Percentiles rank a stretch among this genome's conserved stretches.
These are phyloP conservation scores for Yueomyces sp. DNA, from an alignment of 1,139 yeast species.

Conservation along the genomic window DNA sequence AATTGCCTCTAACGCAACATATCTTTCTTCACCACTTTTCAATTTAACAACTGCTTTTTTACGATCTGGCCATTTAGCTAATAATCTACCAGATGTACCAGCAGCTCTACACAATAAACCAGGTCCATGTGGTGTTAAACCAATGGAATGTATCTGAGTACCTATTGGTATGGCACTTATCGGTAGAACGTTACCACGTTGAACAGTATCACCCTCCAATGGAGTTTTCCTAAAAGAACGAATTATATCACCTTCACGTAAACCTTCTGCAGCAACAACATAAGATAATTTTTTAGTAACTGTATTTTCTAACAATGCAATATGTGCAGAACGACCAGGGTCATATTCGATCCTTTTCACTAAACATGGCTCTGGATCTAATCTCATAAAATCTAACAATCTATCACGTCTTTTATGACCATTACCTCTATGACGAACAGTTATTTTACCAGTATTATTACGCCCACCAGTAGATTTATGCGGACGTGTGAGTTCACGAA, in stretches of 20 bases:
- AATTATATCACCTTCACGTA: conserved; percentile 83
- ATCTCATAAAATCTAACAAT: conserved; percentile 64
- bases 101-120: conserved; percentile 90
- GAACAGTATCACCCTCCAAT: conserved; percentile 40
- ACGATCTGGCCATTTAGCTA: conserved; percentile 64
- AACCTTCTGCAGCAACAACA: conserved; percentile 83
- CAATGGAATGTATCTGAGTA: conserved; percentile 77
- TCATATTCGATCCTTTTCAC: conserved; percentile 90
- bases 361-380: conserved; percentile 55
- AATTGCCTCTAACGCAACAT: conserved; percentile 71
- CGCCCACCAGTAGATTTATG: conserved; percentile 77
- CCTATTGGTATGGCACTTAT: conserved; percentile 88
- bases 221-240: conserved; percentile 78
- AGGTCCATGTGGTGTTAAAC: conserved; percentile 65
- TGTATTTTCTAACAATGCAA: conserved; percentile 53
- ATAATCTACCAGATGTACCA: conserved; percentile 84
- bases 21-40: conserved; percentile 89
- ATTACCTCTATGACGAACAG: conserved; percentile 94
- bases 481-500: conserved; percentile 61
- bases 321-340: conserved; percentile 89
- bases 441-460: conserved; percentile 76
- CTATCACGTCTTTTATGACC: conserved; percentile 88
- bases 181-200: conserved; percentile 92
- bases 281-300: conserved; percentile 40
- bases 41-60: conserved; percentile 67